A percentile compares a stretch with the other conserved stretches of the same genome.
These are phyloP conservation scores for Aspergillus proliferans DNA, from an alignment of 2,329 filamentous ascomycete species.

Conservation along the genomic window DNA sequence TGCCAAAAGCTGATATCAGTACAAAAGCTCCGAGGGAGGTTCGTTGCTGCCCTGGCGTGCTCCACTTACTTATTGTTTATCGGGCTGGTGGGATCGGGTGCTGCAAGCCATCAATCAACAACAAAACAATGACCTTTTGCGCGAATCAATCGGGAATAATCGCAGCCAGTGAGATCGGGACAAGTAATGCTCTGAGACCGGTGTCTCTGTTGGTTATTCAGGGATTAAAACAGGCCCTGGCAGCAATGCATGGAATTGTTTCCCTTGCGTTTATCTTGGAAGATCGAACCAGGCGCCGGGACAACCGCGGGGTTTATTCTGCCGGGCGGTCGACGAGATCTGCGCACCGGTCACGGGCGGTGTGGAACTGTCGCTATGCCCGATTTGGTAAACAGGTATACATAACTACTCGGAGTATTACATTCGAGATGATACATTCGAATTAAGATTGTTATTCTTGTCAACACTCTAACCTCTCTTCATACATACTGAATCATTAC, in stretches of 20 bases:
- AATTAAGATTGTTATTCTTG: background rate
- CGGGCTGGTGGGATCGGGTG: conserved; percentile 1
- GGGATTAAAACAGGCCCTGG: background rate
- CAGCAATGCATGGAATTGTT: conserved; percentile 1
- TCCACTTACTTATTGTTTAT: conserved; percentile 12
- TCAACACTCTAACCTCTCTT: background rate
- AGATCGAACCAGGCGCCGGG: background rate
- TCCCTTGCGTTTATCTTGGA: conserved; percentile 17
- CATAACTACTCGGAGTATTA: background rate
- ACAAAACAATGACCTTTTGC: too few species aligned
- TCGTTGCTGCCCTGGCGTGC: background rate
- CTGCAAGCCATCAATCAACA: background rate
- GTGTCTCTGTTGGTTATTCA: background rate
- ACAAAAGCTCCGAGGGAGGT: background rate
- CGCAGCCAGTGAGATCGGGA: background rate
- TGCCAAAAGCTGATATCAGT: background rate
- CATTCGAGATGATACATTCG: background rate
- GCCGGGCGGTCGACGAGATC: conserved; percentile 22
- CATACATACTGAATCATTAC: background rate
- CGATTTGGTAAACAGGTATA: background rate
- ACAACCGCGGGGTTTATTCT: conserved; percentile 24
- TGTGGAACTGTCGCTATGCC: background rate
- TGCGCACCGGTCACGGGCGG: conserved; percentile 3
- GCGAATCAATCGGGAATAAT: too few species aligned
- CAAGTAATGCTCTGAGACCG: background rate